Evolutionary conservation across 768 basidiomycete species (phyloP).

Genomic region (Lactifluus pinguis): DNA sequence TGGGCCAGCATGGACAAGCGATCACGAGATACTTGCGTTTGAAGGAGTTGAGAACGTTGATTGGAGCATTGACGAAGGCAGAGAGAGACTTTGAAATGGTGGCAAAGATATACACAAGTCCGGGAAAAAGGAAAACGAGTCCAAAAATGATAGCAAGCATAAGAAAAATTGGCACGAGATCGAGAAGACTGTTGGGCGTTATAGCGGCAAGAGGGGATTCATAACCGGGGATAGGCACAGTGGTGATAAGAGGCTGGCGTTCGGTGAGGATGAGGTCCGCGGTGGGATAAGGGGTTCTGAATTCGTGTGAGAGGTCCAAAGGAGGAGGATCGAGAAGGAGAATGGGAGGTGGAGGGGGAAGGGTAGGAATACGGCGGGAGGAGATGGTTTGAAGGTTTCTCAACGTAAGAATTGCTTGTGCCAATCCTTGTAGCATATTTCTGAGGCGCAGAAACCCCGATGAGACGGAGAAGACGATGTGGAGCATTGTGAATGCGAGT

Average conservation of each 20-base stretch:
- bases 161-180: not conserved
- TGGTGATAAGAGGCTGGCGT: not conserved
- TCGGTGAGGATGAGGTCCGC: not conserved
- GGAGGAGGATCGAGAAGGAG: not conserved
- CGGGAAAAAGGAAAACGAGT: not conserved
- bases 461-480: not conserved
- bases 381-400: not conserved
- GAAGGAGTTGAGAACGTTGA: not conserved
- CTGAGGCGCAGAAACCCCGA: conserved; percentile 4
- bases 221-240: not conserved
- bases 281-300: not conserved
- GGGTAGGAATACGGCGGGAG: not conserved
- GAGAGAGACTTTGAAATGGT: not conserved
- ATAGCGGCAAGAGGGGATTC: not conserved
- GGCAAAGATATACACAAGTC: not conserved
- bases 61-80: not conserved
- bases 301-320: not conserved
- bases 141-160: not conserved
- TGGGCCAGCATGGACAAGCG: not conserved
- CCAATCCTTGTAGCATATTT: not conserved
- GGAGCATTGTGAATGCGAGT: conserved; percentile 5
- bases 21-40: not conserved
- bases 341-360: not conserved
- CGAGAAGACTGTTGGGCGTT: not conserved
- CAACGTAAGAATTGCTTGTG: conserved; percentile 1